Percentiles rank a stretch among this genome's conserved stretches.
These are phyloP conservation scores for Solanum sejunctum DNA, from an alignment of 257 asterid species.

Conservation along the genomic window DNA sequence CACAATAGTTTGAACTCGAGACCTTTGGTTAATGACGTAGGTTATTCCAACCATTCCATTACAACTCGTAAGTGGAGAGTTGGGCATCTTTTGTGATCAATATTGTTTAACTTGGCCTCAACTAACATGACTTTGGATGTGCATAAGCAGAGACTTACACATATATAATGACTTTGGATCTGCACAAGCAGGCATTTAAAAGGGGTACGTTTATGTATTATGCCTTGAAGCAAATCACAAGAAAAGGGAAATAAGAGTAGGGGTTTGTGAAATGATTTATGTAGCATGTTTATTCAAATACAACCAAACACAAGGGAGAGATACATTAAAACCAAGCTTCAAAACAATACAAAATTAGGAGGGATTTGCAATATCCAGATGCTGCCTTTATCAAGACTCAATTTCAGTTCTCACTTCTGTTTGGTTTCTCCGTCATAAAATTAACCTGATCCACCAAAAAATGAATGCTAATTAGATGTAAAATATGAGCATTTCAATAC, in stretches of 20 bases:
- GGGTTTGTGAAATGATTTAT: not conserved
- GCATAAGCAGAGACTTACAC: too few species aligned
- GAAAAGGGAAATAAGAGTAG: not conserved
- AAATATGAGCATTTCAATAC: not conserved
- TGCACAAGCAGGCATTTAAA: too few species aligned
- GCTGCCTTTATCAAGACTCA: not conserved
- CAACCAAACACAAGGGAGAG: not conserved
- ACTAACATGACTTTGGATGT: too few species aligned
- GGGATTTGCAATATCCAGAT: not conserved
- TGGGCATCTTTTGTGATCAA: not conserved
- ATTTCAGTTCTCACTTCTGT: constrained; percentile 28
- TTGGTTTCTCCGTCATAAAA: constrained; percentile 51
- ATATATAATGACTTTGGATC: too few species aligned
- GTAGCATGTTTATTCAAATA: not conserved
- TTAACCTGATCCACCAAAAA: constrained; percentile 24
- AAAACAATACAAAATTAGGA: not conserved
- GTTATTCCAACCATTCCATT: not conserved
- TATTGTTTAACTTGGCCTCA: too few species aligned
- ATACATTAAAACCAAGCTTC: not conserved
- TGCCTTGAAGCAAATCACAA: not conserved
- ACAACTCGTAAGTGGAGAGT: not conserved
- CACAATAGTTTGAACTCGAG: too few species aligned
- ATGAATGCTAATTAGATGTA: not conserved
- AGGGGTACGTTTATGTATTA: too few species aligned
- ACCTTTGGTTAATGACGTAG: not conserved